These are phyloP conservation scores for Hypoxylon rubiginosum DNA, from an alignment of 2,329 filamentous ascomycete genomes.

Conservation along the genomic window DNA sequence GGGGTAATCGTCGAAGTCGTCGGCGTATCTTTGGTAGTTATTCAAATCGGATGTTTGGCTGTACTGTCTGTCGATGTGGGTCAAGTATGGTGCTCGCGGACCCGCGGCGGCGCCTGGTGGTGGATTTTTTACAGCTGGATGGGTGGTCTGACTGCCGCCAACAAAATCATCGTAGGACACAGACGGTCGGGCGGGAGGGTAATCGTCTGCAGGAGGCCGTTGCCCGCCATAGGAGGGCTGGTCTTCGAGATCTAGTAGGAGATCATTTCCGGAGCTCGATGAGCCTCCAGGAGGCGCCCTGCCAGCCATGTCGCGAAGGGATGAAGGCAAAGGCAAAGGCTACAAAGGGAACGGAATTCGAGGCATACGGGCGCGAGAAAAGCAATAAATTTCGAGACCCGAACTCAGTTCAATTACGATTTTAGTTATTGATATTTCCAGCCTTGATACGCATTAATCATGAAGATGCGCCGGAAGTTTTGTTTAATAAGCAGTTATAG, in stretches of 20 bases:
- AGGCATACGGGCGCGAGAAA: constrained; percentile 52
- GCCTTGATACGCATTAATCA: constrained; percentile 18
- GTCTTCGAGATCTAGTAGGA: constrained; percentile 81
- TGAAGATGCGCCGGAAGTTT: constrained; percentile 18
- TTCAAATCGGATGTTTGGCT: constrained; percentile 85
- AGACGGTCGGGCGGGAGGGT: constrained; percentile 81
- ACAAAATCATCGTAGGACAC: constrained; percentile 97
- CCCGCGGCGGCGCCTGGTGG: constrained; percentile 48
- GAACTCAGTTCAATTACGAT: constrained; percentile 26
- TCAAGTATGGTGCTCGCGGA: constrained; percentile 60
- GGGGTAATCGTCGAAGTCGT: constrained; percentile 84
- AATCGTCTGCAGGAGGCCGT: constrained; percentile 82
- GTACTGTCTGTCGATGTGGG: constrained; percentile 61
- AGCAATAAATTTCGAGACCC: constrained; percentile 17
- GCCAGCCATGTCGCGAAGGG: constrained; percentile 71
- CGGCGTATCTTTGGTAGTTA: constrained; percentile 93
- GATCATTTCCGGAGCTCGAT: constrained; percentile 64
- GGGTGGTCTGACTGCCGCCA: constrained; percentile 71
- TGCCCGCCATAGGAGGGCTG: constrained; percentile 81
- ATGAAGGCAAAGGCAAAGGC: constrained; percentile 48
- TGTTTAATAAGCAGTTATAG: constrained; percentile 20
- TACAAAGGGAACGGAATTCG: constrained; percentile 45
- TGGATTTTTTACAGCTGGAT: constrained; percentile 60
- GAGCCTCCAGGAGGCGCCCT: constrained; percentile 66
- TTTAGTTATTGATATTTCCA: constrained; percentile 14